These are phyloP conservation scores for Dendrocalamus latiflorus DNA, from an alignment of 202 grass and related monocot genomes.

Conservation along the genomic window DNA sequence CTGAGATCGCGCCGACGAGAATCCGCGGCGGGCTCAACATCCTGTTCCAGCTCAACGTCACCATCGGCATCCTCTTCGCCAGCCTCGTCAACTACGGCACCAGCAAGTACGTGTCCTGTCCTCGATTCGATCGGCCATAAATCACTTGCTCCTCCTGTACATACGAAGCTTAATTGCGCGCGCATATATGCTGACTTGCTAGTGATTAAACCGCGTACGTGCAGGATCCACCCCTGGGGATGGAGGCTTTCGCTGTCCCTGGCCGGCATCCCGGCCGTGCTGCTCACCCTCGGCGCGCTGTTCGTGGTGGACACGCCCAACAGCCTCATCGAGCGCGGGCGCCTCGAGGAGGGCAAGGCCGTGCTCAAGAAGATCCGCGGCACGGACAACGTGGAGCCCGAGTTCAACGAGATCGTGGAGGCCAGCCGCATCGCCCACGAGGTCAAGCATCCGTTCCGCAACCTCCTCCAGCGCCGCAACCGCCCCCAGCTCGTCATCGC, in stretches of 20 bases:
- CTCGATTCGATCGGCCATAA: too few species aligned
- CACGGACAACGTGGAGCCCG: slow-evolving; percentile 57
- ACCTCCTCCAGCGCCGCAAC: slow-evolving; percentile 58
- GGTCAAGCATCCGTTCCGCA: slow-evolving; percentile 83
- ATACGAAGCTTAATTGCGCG: too few species aligned
- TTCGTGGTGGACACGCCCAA: slow-evolving; percentile 69
- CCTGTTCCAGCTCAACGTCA: too few species aligned
- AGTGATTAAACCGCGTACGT: too few species aligned
- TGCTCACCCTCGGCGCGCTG: slow-evolving; percentile 70
- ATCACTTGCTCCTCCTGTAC: too few species aligned
- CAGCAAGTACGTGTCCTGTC: too few species aligned
- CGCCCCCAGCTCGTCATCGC: slow-evolving; percentile 65
- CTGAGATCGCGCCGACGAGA: too few species aligned
- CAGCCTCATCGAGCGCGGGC: slow-evolving; percentile 75
- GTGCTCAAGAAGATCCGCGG: slow-evolving; percentile 63
- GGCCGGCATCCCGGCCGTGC: slow-evolving; percentile 54
- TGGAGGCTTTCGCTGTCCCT: slow-evolving; percentile 68
- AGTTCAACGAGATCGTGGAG: slow-evolving; percentile 79
- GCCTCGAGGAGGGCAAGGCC: slow-evolving; percentile 58
- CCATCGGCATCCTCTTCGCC: too few species aligned
- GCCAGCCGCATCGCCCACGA: slow-evolving; percentile 56
- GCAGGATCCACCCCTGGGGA: slow-evolving; percentile 70
- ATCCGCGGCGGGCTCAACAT: too few species aligned
- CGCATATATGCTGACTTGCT: too few species aligned
- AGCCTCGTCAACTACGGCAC: too few species aligned